Base-by-base conservation (phyloP, 1,284 basidiomycete species). In the Leccinum pallidistipes region DNA sequence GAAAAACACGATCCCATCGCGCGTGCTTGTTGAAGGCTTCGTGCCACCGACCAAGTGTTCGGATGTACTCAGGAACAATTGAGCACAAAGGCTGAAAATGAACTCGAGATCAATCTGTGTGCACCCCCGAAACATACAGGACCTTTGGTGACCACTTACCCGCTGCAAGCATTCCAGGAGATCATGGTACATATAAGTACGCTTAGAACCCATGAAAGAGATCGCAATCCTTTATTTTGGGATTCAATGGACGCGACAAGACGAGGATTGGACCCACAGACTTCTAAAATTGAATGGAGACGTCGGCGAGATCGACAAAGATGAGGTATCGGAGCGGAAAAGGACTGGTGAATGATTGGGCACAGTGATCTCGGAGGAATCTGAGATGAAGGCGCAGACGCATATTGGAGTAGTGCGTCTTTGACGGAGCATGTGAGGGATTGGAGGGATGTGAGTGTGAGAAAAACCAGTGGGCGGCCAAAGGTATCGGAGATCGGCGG, bases 11-110 rank as follows among this genome's bases (percentile, higher is more conserved):
- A 29, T 29, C 27, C 27, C 27, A 29, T 29, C 27, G 27, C 27
- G 27, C 27, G 27, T 29, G 27, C 27, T 29, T 29, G 27, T 29
- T 29, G 27, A 29, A 29, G 27, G 27, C 27, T 29, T 29, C 27
- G 27, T 63, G 86, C 80, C 54, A 95, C 72, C 43, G 77, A 84
- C 92, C 92, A 95, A 64, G 92, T 78, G 16, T 90, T 87, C 1
- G 86, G 82, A 74, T 94, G 89, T 16, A 87, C 77, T 92, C 92
- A 95, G 9, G 89, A 88, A 70, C 90, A 92, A 75, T 95, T 93
- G 40, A 94, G 78, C 56, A 94, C 77, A 69, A 91, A 91, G 31
- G 90, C 90, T 85, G 73, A 59, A 59, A 3, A 14, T 43, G 36
- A 16, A 12, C 38, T 38, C 56, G 45, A 52, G 31, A 29, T 58